These are phyloP conservation scores for Planoprotostelium fungivorum DNA, from an alignment of 78 protist genomes.

Conservation along the genomic window DNA sequence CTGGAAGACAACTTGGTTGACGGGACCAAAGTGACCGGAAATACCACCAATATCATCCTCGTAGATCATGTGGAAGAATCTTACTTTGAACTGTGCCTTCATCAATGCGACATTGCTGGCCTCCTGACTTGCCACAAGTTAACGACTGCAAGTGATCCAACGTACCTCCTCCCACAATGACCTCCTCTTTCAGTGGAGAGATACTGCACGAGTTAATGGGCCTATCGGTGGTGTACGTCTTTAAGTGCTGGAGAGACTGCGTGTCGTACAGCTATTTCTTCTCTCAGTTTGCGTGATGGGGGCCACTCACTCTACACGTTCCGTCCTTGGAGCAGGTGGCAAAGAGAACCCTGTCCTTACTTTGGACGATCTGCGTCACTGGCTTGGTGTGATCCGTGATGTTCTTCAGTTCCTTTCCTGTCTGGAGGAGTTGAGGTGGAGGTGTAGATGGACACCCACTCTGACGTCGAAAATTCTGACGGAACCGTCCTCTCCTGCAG, in stretches of 20 bases:
- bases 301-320: slow-evolving; percentile 37
- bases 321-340: slow-evolving; percentile 78
- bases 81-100: slow-evolving; percentile 70
- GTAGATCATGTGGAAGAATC: slow-evolving; percentile 78
- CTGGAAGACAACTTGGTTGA: slow-evolving; percentile 33
- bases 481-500: slow-evolving; percentile 61
- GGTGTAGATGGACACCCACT: slow-evolving; percentile 1
- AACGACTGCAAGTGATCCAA: slow-evolving; percentile 19
- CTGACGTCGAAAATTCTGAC: slow-evolving; percentile 49
- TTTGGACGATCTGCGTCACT: slow-evolving; percentile 43
- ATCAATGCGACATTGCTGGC: not conserved
- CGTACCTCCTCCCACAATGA: not conserved
- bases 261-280: slow-evolving; percentile 66
- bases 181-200: slow-evolving; percentile 51
- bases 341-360: slow-evolving; percentile 45
- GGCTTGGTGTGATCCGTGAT: slow-evolving; percentile 19
- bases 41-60: slow-evolving; percentile 52
- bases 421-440: slow-evolving; percentile 3
- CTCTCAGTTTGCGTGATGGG: not conserved
- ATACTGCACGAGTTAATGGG: slow-evolving; percentile 88
- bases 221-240: slow-evolving; percentile 72
- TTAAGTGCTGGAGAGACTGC: slow-evolving; percentile 39
- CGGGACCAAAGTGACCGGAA: slow-evolving; percentile 63
- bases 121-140: not conserved
- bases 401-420: slow-evolving; percentile 16